Conservation (phyloP, 768 basidiomycete genomes). For the Galerina marginata region DNA sequence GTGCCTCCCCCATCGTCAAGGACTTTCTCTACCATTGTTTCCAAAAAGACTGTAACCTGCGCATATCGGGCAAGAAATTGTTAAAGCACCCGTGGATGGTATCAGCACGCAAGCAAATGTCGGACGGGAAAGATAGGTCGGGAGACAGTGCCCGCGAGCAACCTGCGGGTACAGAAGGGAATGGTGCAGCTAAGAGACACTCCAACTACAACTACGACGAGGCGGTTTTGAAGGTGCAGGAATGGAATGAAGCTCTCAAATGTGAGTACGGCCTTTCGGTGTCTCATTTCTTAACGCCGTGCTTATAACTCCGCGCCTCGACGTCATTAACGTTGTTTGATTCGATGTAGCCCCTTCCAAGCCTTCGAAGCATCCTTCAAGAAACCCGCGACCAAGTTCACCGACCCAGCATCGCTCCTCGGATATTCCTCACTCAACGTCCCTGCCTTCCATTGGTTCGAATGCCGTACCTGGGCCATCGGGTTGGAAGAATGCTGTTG, state of each 20-base stretch:
- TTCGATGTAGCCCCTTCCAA: slow-evolving; percentile 65
- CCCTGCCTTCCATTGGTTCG: slow-evolving; percentile 31
- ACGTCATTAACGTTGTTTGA: background rate
- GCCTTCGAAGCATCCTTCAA: slow-evolving; percentile 69
- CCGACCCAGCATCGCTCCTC: slow-evolving; percentile 49
- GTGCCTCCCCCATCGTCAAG: slow-evolving; percentile 92
- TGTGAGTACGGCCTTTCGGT: slow-evolving; percentile 50
- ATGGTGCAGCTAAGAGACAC: slow-evolving; percentile 48
- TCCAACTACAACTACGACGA: slow-evolving; percentile 93
- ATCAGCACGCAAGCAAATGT: slow-evolving; percentile 77
- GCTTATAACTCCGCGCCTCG: background rate
- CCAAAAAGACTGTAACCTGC: slow-evolving; percentile 95
- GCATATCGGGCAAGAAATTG: slow-evolving; percentile 93
- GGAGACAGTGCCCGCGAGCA: slow-evolving; percentile 39
- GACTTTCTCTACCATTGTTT: slow-evolving; percentile 98
- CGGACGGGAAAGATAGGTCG: slow-evolving; percentile 37
- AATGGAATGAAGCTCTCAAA: slow-evolving; percentile 98
- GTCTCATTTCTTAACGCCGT: slow-evolving; percentile 5
- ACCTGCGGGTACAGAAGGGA: slow-evolving; percentile 41
- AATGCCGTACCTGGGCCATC: slow-evolving; percentile 33
- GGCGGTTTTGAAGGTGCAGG: slow-evolving; percentile 92
- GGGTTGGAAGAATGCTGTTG: slow-evolving; percentile 41
- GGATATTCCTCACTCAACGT: slow-evolving; percentile 36
- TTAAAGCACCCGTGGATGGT: slow-evolving; percentile 97
- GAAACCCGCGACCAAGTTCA: slow-evolving; percentile 50